Evolutionary conservation across 768 basidiomycete species (phyloP).

Genomic region (Suillus spraguei): DNA sequence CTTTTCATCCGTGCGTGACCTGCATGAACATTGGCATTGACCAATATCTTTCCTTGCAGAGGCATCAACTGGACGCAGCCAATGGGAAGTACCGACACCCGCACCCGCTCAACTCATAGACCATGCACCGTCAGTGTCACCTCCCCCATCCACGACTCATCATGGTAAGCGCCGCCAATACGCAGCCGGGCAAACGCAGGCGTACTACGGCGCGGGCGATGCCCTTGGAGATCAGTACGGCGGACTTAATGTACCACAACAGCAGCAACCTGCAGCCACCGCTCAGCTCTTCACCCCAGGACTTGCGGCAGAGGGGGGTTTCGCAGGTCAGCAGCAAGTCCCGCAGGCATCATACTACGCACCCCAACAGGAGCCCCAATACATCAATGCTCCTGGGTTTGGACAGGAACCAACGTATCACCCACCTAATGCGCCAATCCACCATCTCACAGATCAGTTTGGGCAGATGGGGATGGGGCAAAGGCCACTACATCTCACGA

Average conservation of each 20-base stretch:
- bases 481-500: conserved; percentile 78
- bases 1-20: conserved; percentile 80
- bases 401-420: conserved; percentile 46
- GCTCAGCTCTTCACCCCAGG: conserved; percentile 86
- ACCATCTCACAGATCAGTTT: conserved; percentile 81
- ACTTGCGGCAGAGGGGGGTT: conserved; percentile 68
- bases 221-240: conserved; percentile 45
- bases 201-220: conserved; percentile 66
- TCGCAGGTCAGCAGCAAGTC: conserved; percentile 50
- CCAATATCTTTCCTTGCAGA: conserved; percentile 49
- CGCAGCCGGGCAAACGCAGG: conserved; percentile 91
- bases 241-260: conserved; percentile 36
- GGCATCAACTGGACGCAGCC: conserved; percentile 76
- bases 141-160: conserved; percentile 41
- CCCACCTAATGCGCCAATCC: conserved; percentile 45
- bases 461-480: conserved; percentile 87
- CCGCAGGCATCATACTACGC: conserved; percentile 54
- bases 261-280: conserved; percentile 38
- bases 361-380: conserved; percentile 42
- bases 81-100: conserved; percentile 82
- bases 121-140: conserved; percentile 45
- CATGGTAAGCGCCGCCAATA: conserved; percentile 85
- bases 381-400: conserved; percentile 46
- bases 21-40: conserved; percentile 13
- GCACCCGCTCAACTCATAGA: conserved; percentile 40